Percentiles rank a stretch among this genome's conserved stretches.
phyloP scores from a whole-genome alignment of 805 yeast species.

The Clavispora fructus region DNA sequence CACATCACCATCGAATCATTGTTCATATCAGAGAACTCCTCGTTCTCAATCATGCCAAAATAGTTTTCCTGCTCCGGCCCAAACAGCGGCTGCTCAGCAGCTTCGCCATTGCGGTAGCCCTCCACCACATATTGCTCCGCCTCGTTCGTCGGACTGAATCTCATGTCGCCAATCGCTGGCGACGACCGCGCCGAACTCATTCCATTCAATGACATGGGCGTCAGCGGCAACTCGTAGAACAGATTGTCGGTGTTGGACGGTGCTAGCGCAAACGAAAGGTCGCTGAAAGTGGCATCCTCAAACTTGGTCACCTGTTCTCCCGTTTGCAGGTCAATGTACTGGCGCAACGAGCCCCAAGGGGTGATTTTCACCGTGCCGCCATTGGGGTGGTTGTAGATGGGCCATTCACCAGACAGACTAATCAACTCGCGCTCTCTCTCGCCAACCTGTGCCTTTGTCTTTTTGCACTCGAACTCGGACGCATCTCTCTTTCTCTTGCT shows the following conservation, averaged over 20 bases:
- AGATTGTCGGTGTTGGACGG: constrained; percentile 4
- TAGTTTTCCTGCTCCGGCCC: constrained; percentile 33
- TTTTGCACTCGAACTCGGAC: constrained; percentile 17
- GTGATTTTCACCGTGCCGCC: constrained; percentile 60
- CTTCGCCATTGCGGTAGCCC: constrained; percentile 18
- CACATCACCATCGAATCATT: constrained; percentile 6
- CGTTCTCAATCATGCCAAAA: constrained; percentile 30
- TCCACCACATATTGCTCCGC: constrained; percentile 35
- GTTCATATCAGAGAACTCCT: constrained; percentile 12
- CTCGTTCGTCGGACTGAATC: constrained; percentile 33
- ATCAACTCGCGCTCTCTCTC: constrained; percentile 14
- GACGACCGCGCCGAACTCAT: constrained; percentile 11
- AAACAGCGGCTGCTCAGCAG: constrained; percentile 12
- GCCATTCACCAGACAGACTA: constrained; percentile 39
- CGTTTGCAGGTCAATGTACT: constrained; percentile 33
- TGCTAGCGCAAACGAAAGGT: constrained; percentile 16
- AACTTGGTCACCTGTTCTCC: constrained; percentile 44
- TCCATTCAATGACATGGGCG: constrained; percentile 15
- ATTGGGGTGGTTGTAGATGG: constrained; percentile 54
- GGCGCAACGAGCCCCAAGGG: constrained; percentile 58
- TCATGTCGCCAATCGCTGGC: constrained; percentile 15
- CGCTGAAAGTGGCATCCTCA: constrained; percentile 35
- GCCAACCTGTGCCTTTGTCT: constrained; percentile 15
- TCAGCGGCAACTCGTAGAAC: constrained; percentile 14
- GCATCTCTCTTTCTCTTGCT: constrained; percentile 21